Evolutionary conservation across 73 alveolate species (phyloP).

Genomic region (Paramecium sexaurelia): DNA sequence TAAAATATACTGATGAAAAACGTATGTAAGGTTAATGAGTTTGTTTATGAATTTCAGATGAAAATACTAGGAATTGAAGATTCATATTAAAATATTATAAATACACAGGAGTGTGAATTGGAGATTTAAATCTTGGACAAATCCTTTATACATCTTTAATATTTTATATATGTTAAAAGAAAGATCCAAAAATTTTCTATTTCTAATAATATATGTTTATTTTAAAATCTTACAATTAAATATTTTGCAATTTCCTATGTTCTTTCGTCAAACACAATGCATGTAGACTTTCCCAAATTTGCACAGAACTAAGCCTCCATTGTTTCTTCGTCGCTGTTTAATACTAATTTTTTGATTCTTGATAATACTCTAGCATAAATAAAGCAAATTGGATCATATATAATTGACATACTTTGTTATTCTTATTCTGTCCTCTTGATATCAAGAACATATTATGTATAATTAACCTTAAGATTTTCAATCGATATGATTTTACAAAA

Average conservation of each 20-base stretch:
- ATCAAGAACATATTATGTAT: not conserved
- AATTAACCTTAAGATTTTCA: not conserved
- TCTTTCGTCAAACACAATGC: not conserved
- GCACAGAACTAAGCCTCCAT: slow-evolving; percentile 20
- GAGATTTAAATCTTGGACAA: slow-evolving; percentile 28
- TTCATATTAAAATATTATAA: not conserved
- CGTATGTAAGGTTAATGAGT: not conserved
- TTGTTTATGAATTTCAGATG: slow-evolving; percentile 42
- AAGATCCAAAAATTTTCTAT: not conserved
- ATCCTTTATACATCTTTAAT: not conserved
- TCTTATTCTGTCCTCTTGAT: not conserved
- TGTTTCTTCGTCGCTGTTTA: slow-evolving; percentile 25
- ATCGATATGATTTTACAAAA: not conserved
- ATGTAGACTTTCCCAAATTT: slow-evolving; percentile 7
- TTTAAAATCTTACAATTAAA: not conserved
- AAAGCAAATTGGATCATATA: not conserved
- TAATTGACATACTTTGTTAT: not conserved
- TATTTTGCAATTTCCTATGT: not conserved
- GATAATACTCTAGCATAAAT: not conserved
- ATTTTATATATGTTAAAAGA: not conserved
- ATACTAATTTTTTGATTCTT: not conserved
- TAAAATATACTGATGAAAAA: not conserved
- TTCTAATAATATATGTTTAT: not conserved
- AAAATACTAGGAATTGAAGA: not conserved
- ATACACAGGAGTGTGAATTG: not conserved